These are phyloP conservation scores for Asterochloris sp. DNA, from an alignment of 139 green algal species.

Conservation along the genomic window DNA sequence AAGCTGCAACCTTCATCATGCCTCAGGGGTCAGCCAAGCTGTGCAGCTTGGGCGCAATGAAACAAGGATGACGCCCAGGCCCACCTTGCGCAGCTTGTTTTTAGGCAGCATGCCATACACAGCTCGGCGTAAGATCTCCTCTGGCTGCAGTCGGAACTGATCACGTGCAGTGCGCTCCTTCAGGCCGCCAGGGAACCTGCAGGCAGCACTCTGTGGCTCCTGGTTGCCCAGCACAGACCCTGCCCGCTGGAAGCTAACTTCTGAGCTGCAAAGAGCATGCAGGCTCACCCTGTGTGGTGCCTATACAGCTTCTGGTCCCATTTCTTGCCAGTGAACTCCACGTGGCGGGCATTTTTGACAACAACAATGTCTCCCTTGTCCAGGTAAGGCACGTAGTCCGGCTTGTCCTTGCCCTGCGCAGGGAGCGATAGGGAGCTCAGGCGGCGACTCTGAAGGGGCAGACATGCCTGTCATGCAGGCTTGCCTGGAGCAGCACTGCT, in stretches of 20 bases:
- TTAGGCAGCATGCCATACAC: constrained; percentile 90
- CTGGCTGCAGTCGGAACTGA: constrained; percentile 57
- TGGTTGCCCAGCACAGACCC: background rate
- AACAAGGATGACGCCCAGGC: background rate
- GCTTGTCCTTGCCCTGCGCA: constrained; percentile 89
- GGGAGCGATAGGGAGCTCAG: background rate
- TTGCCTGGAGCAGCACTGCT: constrained; percentile 45
- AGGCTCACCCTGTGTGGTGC: constrained; percentile 75
- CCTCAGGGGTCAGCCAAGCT: background rate
- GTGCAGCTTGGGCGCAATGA: background rate
- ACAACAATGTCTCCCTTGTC: constrained; percentile 83
- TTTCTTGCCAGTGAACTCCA: constrained; percentile 81
- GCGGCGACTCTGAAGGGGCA: background rate
- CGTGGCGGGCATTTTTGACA: constrained; percentile 79
- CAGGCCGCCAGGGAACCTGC: constrained; percentile 69
- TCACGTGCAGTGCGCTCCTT: constrained; percentile 65
- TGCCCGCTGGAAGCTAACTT: background rate
- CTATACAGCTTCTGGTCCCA: constrained; percentile 87
- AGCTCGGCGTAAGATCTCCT: constrained; percentile 58
- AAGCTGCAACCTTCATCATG: background rate
- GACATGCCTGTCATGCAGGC: background rate
- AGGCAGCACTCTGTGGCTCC: background rate
- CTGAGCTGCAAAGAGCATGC: too few species aligned
- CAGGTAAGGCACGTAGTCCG: constrained; percentile 60
- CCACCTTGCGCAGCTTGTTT: constrained; percentile 70